These are phyloP conservation scores for Iberis pinnata DNA, from an alignment of 345 rosid species.

Conservation along the genomic window DNA sequence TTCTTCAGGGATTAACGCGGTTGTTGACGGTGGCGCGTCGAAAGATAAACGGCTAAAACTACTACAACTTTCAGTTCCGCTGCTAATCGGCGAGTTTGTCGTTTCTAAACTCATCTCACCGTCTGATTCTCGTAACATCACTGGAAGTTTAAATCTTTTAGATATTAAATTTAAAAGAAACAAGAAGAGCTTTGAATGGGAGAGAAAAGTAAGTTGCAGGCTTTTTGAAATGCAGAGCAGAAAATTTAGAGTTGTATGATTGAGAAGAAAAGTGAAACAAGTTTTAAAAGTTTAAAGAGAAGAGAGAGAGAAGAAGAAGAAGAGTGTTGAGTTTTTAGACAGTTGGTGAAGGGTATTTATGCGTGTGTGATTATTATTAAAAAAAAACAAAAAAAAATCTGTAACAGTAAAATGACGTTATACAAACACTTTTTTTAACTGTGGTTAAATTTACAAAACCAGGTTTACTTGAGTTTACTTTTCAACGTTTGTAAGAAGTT, in stretches of 20 bases:
- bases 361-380: constrained; percentile 7
- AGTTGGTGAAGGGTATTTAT: constrained; percentile 31
- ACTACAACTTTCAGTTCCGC: constrained; percentile 63
- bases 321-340: constrained; percentile 1
- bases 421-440: neutral
- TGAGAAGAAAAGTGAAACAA: constrained; percentile 1
- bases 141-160: neutral
- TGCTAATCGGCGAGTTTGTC: constrained; percentile 57
- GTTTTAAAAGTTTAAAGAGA: constrained; percentile 6
- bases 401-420: constrained; percentile 23
- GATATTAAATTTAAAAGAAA: neutral
- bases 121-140: constrained; percentile 35
- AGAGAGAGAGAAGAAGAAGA: constrained; percentile 4
- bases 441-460: constrained; percentile 13
- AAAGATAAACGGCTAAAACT: constrained; percentile 72
- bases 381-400: neutral
- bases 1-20: constrained; percentile 36
- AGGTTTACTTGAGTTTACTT: constrained; percentile 2
- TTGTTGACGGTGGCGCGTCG: constrained; percentile 42
- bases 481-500: constrained; percentile 9
- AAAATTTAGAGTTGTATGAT: constrained; percentile 3
- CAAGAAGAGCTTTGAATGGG: neutral
- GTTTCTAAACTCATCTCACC: constrained; percentile 39
- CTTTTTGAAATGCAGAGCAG: neutral
- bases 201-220: constrained; percentile 3